Evolutionary conservation across 495 filamentous ascomycete genomes (phyloP), one percentile per base, ranked within the genome.

Genomic region (Aspergillus funiculosus): DNA sequence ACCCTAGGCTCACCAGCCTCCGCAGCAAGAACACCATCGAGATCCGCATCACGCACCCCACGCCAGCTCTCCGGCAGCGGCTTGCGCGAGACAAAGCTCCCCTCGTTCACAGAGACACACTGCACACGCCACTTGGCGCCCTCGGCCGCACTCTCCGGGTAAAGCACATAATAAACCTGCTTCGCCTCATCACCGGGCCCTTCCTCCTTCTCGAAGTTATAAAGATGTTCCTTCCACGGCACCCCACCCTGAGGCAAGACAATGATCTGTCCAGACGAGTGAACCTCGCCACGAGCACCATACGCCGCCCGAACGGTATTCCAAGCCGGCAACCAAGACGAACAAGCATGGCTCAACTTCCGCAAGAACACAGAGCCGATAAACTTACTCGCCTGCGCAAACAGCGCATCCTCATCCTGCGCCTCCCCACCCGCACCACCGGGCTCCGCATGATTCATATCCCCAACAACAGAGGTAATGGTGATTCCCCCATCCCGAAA

Each of bases 191-290:
- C 53, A 11, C 43, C 50, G 5, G 10, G 19, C 49, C 45, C 40
- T 63, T 63, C 61, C 46, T 81, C 71, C 46, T 76, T 74, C 68
- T 98, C 94, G 19, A 97, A 77, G 28, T 77, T 81, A 67, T 95
- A 96, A 11, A 98, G 74, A 56, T 98, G 92, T 57, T 96, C 91
- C 60, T 91, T 89, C 92, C 92, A 98, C 7, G 92, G 94, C 43
- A 87, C 78, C 28, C 83, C 77, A 42, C 78, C 79, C 8, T 81
- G 71, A 41, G 82, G 76, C 15, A 97, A 71, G 5, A 96, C 81
- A 56, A 97, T 69, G 39, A 98, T 81, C 28, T 84, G 78, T 29
- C 90, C 92, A 46, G 79, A 65, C 6, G 79, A 55, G 66, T 95
- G 86, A 54, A 78, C 73, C 39, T 86, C 65, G 6, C 50, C 54